Conservation (phyloP, 1,139 yeast species). For the Candida glucosophila region DNA sequence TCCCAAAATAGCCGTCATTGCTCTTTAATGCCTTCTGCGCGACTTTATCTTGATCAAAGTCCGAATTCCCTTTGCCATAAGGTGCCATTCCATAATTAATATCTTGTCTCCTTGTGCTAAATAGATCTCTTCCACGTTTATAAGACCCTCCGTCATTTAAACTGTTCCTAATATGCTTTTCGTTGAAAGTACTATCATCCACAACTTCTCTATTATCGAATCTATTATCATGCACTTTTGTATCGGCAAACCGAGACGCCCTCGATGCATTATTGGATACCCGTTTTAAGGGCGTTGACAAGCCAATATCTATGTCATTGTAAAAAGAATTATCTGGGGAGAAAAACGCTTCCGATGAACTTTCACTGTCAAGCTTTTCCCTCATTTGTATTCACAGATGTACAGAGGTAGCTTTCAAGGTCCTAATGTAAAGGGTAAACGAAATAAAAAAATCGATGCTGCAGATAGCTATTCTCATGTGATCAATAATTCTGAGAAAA, state of each 20-base stretch:
- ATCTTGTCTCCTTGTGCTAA: neutral
- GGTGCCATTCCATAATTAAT: neutral
- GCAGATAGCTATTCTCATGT: no score
- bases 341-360: no score
- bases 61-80: conserved; percentile 12
- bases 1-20: conserved; percentile 2
- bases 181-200: no score
- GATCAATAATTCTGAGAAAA: no score
- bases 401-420: no score
- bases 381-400: no score
- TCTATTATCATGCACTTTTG: neutral
- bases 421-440: no score
- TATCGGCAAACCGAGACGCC: conserved; percentile 2
- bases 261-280: conserved; percentile 5
- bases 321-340: no score
- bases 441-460: no score
- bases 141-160: neutral
- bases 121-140: no score
- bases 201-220: neutral
- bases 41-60: conserved; percentile 12
- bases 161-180: neutral
- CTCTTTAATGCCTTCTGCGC: conserved; percentile 7
- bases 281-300: conserved; percentile 5
- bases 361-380: no score
- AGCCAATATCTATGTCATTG: no score